Evolutionary conservation across 139 green algal genomes (phyloP).

Genomic region (Nannochloris sp.): DNA sequence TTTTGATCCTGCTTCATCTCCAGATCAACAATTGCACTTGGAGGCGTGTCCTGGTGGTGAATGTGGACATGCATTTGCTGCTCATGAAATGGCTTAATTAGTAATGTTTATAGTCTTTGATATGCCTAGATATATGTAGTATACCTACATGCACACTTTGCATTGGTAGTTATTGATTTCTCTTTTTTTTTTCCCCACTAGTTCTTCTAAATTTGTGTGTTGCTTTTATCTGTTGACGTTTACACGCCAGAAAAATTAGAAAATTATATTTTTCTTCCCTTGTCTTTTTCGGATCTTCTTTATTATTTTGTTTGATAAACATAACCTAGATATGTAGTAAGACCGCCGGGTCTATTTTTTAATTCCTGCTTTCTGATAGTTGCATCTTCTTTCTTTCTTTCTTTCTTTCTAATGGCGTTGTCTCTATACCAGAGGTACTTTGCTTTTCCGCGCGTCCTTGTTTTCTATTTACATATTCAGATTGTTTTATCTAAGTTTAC

Average conservation of each 20-base stretch:
- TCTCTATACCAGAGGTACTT: too few species aligned
- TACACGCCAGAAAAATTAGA: neutral
- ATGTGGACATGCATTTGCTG: neutral
- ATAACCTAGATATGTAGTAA: neutral
- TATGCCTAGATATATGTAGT: too few species aligned
- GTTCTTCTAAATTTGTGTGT: neutral
- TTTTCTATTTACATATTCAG: too few species aligned
- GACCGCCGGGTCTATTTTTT: too few species aligned
- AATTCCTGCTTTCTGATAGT: too few species aligned
- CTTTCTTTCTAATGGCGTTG: too few species aligned
- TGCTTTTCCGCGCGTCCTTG: too few species aligned
- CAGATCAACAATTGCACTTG: constrained; percentile 60
- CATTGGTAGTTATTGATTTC: too few species aligned
- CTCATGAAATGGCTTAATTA: neutral
- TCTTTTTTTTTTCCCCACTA: neutral
- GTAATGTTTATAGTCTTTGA: neutral
- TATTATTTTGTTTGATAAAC: neutral
- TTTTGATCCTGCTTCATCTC: constrained; percentile 54
- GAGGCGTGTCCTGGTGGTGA: neutral
- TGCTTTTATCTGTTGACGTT: neutral
- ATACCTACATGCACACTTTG: too few species aligned
- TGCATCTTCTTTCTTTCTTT: too few species aligned
- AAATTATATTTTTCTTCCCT: neutral
- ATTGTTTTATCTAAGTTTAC: neutral
- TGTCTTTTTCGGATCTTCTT: neutral